Evolutionary conservation across 176 grass and related monocot genomes (phyloP).

Genomic region (Secale cereale): DNA sequence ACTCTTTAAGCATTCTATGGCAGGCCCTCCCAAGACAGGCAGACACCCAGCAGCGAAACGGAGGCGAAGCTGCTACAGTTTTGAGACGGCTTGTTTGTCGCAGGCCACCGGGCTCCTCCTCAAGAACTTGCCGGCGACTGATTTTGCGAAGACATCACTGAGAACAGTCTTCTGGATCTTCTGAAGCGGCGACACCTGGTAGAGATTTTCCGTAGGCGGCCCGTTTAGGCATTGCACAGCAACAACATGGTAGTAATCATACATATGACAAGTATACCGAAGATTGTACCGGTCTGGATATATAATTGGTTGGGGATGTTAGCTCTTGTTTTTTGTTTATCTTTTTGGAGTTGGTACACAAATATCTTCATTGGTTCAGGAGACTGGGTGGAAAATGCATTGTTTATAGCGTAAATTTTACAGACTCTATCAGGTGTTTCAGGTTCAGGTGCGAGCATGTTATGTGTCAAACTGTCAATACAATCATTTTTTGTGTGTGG

Average conservation of each 20-base stretch:
- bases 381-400: background rate
- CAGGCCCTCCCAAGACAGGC: slow-evolving; percentile 30
- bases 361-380: background rate
- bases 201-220: slow-evolving; percentile 28
- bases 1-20: slow-evolving; percentile 16
- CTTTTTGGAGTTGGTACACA: background rate
- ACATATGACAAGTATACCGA: slow-evolving; percentile 21
- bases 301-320: slow-evolving; percentile 1
- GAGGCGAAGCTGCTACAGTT: slow-evolving; percentile 44
- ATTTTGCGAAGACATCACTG: slow-evolving; percentile 26
- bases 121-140: slow-evolving; percentile 25
- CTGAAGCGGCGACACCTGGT: slow-evolving; percentile 33
- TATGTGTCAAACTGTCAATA: no score
- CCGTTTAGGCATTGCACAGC: slow-evolving; percentile 20
- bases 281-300: background rate
- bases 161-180: slow-evolving; percentile 32
- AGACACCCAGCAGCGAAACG: background rate
- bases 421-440: background rate
- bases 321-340: background rate
- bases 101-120: slow-evolving; percentile 22
- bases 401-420: background rate
- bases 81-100: slow-evolving; percentile 27
- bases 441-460: background rate
- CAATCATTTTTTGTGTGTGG: background rate
- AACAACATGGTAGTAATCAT: slow-evolving; percentile 19